Evolutionary conservation across 108 stramenopile species (phyloP), one percentile per base, ranked within the genome.

Genomic region (Skeletonema potamos): DNA sequence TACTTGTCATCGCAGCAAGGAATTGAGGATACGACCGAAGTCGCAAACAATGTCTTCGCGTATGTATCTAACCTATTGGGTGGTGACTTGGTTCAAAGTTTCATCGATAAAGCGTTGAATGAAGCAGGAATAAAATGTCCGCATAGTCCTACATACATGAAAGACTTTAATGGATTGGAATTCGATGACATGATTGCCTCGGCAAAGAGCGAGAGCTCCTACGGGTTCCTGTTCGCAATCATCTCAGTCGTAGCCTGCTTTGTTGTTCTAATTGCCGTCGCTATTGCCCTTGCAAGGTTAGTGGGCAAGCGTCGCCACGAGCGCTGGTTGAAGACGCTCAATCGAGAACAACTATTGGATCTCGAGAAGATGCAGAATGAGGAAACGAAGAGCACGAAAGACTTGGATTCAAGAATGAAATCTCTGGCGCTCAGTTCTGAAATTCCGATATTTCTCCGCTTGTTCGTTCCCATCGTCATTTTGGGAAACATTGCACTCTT

Each of bases 401-500:
- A 84, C n/a, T 34, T 91, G 18, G 75, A 87, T 51, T 27, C 30
- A 7, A 56, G 54, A 22, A 90, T 90, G 64, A 65, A 30, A 9
- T 74, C 90, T 0, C 64, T 94, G 76, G 81, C 82, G 58, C 54
- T 11, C 13, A 88, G 87, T 57, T 9, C 46, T 17, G 81, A 76
- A 0, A 72, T 91, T 27, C 90, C 90, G 8, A 8, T 68, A 0
- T 58, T 74, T 13, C 62, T 90, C 1, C 73, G 89, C 18, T 64
- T 72, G 6, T 43, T 68, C 27, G 79, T 94, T 9, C 92, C 92
- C 0, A 9, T 90, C 18, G 59, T 87, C 18, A 86, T 94, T 43
- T 6, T 94, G 2, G 89, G 73, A 2, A 94, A 90, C 59, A 84
- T 91, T 63, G 87, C 70, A 24, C 80, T 94, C 27, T 94, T 94